These are phyloP conservation scores for Fusarium multiceps DNA, from an alignment of 2,329 filamentous ascomycete species.

Conservation along the genomic window DNA sequence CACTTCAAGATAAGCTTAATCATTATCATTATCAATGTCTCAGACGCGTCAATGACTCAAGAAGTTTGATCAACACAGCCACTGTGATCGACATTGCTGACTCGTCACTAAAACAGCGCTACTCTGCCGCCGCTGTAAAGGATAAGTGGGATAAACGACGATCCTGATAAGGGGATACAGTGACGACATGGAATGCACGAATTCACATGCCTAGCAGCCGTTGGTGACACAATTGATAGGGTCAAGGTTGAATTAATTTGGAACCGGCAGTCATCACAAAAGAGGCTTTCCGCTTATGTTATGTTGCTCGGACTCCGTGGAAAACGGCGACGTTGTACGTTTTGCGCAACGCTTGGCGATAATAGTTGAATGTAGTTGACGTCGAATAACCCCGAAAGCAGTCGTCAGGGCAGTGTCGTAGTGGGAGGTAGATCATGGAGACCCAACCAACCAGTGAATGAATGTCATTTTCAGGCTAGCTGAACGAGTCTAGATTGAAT, in stretches of 20 bases:
- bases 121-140: not conserved
- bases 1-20: constrained; percentile 35
- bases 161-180: constrained; percentile 30
- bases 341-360: constrained; percentile 26
- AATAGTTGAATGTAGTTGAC: not conserved
- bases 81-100: constrained; percentile 30
- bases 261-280: not conserved
- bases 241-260: constrained; percentile 23
- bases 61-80: constrained; percentile 5
- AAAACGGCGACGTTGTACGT: constrained; percentile 36
- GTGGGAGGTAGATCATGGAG: constrained; percentile 15
- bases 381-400: not conserved
- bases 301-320: constrained; percentile 10
- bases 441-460: constrained; percentile 9
- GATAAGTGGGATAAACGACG: constrained; percentile 18
- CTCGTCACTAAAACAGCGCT: constrained; percentile 14
- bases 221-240: constrained; percentile 40
- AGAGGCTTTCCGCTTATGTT: not conserved
- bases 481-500: not conserved
- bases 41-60: constrained; percentile 37
- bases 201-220: constrained; percentile 8
- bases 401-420: constrained; percentile 1
- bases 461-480: constrained; percentile 30
- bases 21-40: constrained; percentile 32
- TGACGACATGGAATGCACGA: constrained; percentile 11